phyloP scores from a whole-genome alignment of 2,329 filamentous ascomycete genomes.

The Aspergillus flavus region DNA sequence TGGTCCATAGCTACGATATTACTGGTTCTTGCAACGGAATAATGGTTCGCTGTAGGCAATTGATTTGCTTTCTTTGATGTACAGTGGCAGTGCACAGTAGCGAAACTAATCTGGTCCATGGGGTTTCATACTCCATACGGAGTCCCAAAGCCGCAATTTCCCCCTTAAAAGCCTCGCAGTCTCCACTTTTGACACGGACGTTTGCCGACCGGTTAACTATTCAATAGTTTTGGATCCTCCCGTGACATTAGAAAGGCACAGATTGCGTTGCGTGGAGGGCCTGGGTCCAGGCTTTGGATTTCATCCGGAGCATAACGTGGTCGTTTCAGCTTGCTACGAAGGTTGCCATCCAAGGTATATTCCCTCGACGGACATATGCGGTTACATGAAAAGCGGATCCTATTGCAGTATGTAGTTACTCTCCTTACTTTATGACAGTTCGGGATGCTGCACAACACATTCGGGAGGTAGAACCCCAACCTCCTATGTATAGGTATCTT shows the following conservation, averaged over 20 bases:
- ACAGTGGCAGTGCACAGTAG: not conserved
- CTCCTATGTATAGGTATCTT: not conserved
- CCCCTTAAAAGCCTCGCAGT: not conserved
- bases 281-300: not conserved
- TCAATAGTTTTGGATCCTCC: not conserved
- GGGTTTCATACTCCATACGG: not conserved
- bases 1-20: slow-evolving; percentile 2
- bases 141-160: not conserved
- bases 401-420: not conserved
- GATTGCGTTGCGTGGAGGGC: not conserved
- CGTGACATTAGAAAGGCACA: not conserved
- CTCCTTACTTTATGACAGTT: not conserved
- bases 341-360: not conserved
- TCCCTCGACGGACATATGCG: not conserved
- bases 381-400: not conserved
- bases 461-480: not conserved
- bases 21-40: not conserved
- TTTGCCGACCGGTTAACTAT: not conserved
- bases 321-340: not conserved
- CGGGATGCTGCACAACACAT: not conserved
- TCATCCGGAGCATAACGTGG: not conserved
- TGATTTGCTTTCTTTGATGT: not conserved
- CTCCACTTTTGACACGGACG: not conserved
- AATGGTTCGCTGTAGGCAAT: not conserved
- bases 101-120: not conserved